These are phyloP conservation scores for Fusarium sp. DNA, from an alignment of 2,329 filamentous ascomycete genomes.

Conservation along the genomic window DNA sequence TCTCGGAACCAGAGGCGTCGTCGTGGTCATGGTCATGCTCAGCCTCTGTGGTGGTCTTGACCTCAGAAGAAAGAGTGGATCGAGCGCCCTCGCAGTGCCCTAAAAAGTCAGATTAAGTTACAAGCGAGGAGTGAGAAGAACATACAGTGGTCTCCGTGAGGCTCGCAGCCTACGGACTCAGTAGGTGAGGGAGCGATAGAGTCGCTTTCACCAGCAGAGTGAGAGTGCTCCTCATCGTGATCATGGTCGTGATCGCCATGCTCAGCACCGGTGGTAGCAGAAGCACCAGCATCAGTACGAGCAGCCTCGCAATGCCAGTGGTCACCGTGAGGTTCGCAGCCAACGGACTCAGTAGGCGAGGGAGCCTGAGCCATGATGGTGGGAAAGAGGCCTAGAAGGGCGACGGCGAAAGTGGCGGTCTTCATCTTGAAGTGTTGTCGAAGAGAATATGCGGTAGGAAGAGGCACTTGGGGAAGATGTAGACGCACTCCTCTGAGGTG, in stretches of 20 bases:
- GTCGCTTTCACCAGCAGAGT: slow-evolving; percentile 24
- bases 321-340: slow-evolving; percentile 45
- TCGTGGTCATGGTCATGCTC: slow-evolving; percentile 18
- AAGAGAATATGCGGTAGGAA: slow-evolving; percentile 6
- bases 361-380: slow-evolving; percentile 40
- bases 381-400: slow-evolving; percentile 44
- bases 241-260: slow-evolving; percentile 7
- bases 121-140: background rate
- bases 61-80: slow-evolving; percentile 18
- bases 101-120: background rate
- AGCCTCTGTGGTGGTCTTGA: slow-evolving; percentile 12
- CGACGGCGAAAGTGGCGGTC: slow-evolving; percentile 40
- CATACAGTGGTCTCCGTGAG: slow-evolving; percentile 43
- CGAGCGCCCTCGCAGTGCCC: slow-evolving; percentile 43
- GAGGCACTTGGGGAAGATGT: background rate
- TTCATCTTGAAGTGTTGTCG: slow-evolving; percentile 40
- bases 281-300: slow-evolving; percentile 28
- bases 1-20: slow-evolving; percentile 1
- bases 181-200: slow-evolving; percentile 37
- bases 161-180: slow-evolving; percentile 42
- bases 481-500: background rate
- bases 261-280: slow-evolving; percentile 29
- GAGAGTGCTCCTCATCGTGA: background rate
- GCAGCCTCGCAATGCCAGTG: slow-evolving; percentile 45
- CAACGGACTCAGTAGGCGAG: slow-evolving; percentile 46